Conservation (phyloP, 495 filamentous ascomycete genomes). For the Hypoxylon perforatum region DNA sequence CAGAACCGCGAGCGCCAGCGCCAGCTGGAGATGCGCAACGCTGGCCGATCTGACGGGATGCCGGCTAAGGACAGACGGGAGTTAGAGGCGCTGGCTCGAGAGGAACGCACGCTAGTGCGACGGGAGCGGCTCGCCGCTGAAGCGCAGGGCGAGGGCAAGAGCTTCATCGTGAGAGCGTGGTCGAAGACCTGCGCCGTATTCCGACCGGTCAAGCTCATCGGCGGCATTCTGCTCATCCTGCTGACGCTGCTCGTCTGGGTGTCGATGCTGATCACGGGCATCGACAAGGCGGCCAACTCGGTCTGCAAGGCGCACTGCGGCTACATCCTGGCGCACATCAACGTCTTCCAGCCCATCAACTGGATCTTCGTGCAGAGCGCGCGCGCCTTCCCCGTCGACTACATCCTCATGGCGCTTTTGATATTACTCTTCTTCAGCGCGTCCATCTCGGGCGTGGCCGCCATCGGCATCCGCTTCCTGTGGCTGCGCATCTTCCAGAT, state of each 20-base stretch:
- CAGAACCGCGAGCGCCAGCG: conserved; percentile 90
- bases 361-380: conserved; percentile 86
- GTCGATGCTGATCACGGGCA: conserved; percentile 93
- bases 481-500: conserved; percentile 94
- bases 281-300: conserved; percentile 96
- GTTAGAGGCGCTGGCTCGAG: conserved; percentile 83
- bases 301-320: conserved; percentile 90
- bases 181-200: conserved; percentile 79
- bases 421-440: conserved; percentile 87
- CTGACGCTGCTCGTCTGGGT: conserved; percentile 80
- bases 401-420: conserved; percentile 83
- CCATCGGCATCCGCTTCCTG: conserved; percentile 91
- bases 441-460: conserved; percentile 85
- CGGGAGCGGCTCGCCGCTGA: conserved; percentile 88
- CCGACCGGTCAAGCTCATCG: conserved; percentile 86
- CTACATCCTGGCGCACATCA: conserved; percentile 90
- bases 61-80: conserved; percentile 87
- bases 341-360: conserved; percentile 95
- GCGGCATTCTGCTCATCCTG: conserved; percentile 79
- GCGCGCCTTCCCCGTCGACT: conserved; percentile 90
- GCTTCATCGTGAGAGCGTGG: conserved; percentile 76
- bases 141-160: conserved; percentile 75
- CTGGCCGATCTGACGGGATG: conserved; percentile 77
- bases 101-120: conserved; percentile 91
- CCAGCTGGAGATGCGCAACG: conserved; percentile 87